A percentile compares a stretch with the other conserved stretches of the same genome.
Conservation (phyloP, 495 filamentous ascomycete species). For the Monascus purpureus region DNA sequence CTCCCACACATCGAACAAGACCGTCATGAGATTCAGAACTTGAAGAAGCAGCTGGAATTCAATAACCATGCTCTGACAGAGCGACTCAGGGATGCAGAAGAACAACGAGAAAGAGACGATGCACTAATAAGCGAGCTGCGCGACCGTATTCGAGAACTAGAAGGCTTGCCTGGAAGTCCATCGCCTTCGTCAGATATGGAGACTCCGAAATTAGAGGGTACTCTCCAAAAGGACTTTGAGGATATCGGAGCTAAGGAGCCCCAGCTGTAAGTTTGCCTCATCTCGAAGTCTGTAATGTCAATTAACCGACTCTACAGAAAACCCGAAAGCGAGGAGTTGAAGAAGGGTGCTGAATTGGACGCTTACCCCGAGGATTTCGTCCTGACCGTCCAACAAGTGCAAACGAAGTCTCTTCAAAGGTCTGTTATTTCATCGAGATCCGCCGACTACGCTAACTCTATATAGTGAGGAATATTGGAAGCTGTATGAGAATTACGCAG, state of each 20-base stretch:
- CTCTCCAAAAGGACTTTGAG: slow-evolving; percentile 33
- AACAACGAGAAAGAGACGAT: slow-evolving; percentile 41
- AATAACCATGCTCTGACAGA: slow-evolving; percentile 44
- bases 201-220: slow-evolving; percentile 28
- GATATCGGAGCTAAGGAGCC: slow-evolving; percentile 28
- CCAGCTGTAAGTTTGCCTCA: slow-evolving; percentile 18
- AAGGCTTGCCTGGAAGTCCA: slow-evolving; percentile 28
- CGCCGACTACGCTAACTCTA: slow-evolving; percentile 8
- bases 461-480: slow-evolving; percentile 34
- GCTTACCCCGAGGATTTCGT: slow-evolving; percentile 24
- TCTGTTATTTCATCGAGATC: slow-evolving; percentile 4
- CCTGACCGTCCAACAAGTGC: slow-evolving; percentile 21
- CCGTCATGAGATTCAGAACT: slow-evolving; percentile 41
- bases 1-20: slow-evolving; percentile 48
- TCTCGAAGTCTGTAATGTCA: slow-evolving; percentile 1
- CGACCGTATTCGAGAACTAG: slow-evolving; percentile 36
- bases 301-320: slow-evolving; percentile 11
- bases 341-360: slow-evolving; percentile 24
- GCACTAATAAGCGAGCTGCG: slow-evolving; percentile 41
- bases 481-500: slow-evolving; percentile 30
- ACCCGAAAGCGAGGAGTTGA: slow-evolving; percentile 30
- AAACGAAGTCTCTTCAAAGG: slow-evolving; percentile 27
- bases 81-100: slow-evolving; percentile 36
- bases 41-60: slow-evolving; percentile 42
- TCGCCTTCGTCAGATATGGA: slow-evolving; percentile 24